These are phyloP conservation scores for Isatis lusitanica DNA, from an alignment of 441 rosid species.

Conservation along the genomic window DNA sequence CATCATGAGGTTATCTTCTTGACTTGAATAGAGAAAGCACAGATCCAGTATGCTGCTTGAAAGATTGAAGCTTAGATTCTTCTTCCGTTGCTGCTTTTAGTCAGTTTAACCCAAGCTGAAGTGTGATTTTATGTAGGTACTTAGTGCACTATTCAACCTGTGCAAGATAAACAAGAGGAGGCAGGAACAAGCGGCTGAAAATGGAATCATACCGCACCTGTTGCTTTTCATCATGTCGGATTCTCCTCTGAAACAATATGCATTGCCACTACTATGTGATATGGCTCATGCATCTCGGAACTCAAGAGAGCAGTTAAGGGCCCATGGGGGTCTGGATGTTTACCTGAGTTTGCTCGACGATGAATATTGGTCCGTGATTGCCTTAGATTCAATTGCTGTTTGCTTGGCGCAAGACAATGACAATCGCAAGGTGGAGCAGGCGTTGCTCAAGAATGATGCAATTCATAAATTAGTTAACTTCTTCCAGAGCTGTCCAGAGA, in stretches of 20 bases:
- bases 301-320: slow-evolving; percentile 96
- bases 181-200: slow-evolving; percentile 99
- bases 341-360: slow-evolving; percentile 93
- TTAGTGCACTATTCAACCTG: slow-evolving; percentile 86
- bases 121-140: slow-evolving; percentile 54
- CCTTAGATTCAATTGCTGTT: slow-evolving; percentile 95
- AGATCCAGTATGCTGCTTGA: slow-evolving; percentile 7
- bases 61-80: slow-evolving; percentile 9
- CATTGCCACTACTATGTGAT: slow-evolving; percentile 90
- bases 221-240: slow-evolving; percentile 78
- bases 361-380: slow-evolving; percentile 82
- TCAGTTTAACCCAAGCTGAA: neutral
- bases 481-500: slow-evolving; percentile 93
- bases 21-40: slow-evolving; percentile 21
- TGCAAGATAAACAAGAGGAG: slow-evolving; percentile 99
- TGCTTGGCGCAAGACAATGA: slow-evolving; percentile 99
- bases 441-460: slow-evolving; percentile 83
- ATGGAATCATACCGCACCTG: slow-evolving; percentile 95
- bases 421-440: slow-evolving; percentile 91
- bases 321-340: slow-evolving; percentile 93
- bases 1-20: slow-evolving; percentile 73
- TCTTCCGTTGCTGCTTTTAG: neutral
- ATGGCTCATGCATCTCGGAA: slow-evolving; percentile 99
- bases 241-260: slow-evolving; percentile 81
- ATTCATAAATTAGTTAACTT: slow-evolving; percentile 84